Evolutionary conservation across 2,329 filamentous ascomycete species (phyloP), one percentile per base, ranked within the genome.

Genomic region (Coniochaeta ligniaria): DNA sequence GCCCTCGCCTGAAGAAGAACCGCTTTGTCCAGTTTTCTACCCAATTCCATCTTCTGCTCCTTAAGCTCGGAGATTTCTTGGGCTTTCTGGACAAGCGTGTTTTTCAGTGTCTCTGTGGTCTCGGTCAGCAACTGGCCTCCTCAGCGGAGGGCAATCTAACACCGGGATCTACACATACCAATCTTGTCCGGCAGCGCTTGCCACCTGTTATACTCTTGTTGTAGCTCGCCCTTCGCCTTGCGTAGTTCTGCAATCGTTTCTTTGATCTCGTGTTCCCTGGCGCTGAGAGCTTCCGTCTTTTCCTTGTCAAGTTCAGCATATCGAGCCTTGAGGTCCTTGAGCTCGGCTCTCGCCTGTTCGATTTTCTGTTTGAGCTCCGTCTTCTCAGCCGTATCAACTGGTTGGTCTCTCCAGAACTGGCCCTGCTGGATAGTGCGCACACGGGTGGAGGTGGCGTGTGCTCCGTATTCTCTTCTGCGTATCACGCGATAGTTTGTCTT

Each of bases 391-490:
- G 76, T 75, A 69, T 96, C 91, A 7, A 92, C 82, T 3, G 90
- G 88, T 63, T 91, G 86, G 54, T 92, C 86, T 0, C 87, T 92
- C 87, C 95, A 97, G 68, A 83, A 84, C 38, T 71, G 77, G 5
- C 91, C 91, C 1, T 73, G 74, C 17, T 73, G 78, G 16, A 97
- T 76, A 59, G 78, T 77, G 38, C 79, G 83, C 16, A 89, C 86
- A 24, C 81, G 79, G 1, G 90, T 92, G 1, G 91, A 91, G 56
- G 84, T 84, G 16, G 89, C 91, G 56, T 81, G 77, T 1, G 86
- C 83, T 2, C 91, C 92, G 72, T 97, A 97, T 71, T 98, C 94
- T 64, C 79, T 82, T 56, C 94, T 87, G 17, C 90, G 85, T 6
- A 80, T 81, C 58, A 95, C 82, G 22, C 79, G 80, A 71, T 90